Percentiles rank a stretch among this genome's conserved stretches.
Evolutionary conservation across 305 asterid species (phyloP).

Genomic region (Fraxinus ornus): DNA sequence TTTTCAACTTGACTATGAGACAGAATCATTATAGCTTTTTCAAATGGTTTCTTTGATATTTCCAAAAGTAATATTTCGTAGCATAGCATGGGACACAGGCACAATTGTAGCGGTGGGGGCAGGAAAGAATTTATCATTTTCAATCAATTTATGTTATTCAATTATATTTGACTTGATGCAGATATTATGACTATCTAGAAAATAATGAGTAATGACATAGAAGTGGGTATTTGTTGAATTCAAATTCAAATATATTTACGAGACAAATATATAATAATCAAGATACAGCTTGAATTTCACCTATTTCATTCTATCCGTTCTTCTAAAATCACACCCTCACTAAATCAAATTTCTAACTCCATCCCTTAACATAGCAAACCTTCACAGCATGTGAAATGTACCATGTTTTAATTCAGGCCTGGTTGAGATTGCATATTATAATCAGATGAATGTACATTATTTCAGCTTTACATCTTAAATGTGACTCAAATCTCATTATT

Average conservation of each 20-base stretch:
- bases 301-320: background rate
- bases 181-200: background rate
- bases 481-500: background rate
- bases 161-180: background rate
- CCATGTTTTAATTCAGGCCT: background rate
- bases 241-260: background rate
- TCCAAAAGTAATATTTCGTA: background rate
- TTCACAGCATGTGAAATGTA: background rate
- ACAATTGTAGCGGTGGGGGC: background rate
- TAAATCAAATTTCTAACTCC: background rate
- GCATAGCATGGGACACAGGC: background rate
- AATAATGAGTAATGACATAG: background rate
- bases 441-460: background rate
- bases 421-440: background rate
- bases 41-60: background rate
- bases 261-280: background rate
- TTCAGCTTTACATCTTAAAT: background rate
- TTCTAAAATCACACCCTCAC: background rate
- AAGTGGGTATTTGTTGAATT: background rate
- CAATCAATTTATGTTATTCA: background rate
- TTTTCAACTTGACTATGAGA: background rate
- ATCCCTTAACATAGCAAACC: background rate
- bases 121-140: background rate
- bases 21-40: background rate
- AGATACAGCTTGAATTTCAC: background rate